phyloP scores from a whole-genome alignment of 768 basidiomycete genomes.

The Kwoniella europaea region DNA sequence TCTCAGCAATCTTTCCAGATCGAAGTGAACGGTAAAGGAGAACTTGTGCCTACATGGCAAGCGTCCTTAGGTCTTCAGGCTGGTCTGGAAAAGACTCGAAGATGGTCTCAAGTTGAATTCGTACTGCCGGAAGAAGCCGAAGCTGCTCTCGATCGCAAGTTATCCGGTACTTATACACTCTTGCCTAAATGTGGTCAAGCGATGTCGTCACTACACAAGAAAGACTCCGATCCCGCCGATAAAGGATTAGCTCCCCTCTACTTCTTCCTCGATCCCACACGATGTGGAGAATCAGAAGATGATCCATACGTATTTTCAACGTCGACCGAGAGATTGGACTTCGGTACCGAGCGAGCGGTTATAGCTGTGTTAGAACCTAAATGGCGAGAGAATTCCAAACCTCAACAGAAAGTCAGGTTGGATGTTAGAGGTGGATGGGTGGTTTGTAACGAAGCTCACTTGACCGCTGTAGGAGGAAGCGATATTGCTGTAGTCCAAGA shows the following conservation, averaged over 20 bases:
- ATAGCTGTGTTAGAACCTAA: slow-evolving; percentile 72
- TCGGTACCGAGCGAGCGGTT: slow-evolving; percentile 77
- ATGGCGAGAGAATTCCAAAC: slow-evolving; percentile 71
- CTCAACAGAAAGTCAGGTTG: slow-evolving; percentile 64
- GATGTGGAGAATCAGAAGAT: slow-evolving; percentile 72
- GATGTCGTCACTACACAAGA: slow-evolving; percentile 79
- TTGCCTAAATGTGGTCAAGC: slow-evolving; percentile 88
- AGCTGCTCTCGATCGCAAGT: slow-evolving; percentile 71
- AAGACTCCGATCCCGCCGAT: slow-evolving; percentile 62
- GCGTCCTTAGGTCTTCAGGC: slow-evolving; percentile 75
- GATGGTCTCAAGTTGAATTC: slow-evolving; percentile 72
- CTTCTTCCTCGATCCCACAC: slow-evolving; percentile 77
- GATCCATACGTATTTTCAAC: slow-evolving; percentile 87
- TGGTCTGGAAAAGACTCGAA: slow-evolving; percentile 69
- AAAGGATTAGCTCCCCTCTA: slow-evolving; percentile 68
- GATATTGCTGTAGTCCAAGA: slow-evolving; percentile 38
- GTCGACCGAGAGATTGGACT: slow-evolving; percentile 76
- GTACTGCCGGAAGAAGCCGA: slow-evolving; percentile 63
- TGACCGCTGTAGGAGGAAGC: slow-evolving; percentile 61
- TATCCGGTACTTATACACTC: slow-evolving; percentile 78
- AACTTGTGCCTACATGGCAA: slow-evolving; percentile 83
- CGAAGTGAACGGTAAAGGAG: slow-evolving; percentile 65
- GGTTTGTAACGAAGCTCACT: slow-evolving; percentile 60
- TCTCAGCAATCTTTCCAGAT: slow-evolving; percentile 65
- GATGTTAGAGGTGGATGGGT: slow-evolving; percentile 73